These are phyloP conservation scores for Cytospora piceae DNA, from an alignment of 2,329 filamentous ascomycete genomes.

Conservation along the genomic window DNA sequence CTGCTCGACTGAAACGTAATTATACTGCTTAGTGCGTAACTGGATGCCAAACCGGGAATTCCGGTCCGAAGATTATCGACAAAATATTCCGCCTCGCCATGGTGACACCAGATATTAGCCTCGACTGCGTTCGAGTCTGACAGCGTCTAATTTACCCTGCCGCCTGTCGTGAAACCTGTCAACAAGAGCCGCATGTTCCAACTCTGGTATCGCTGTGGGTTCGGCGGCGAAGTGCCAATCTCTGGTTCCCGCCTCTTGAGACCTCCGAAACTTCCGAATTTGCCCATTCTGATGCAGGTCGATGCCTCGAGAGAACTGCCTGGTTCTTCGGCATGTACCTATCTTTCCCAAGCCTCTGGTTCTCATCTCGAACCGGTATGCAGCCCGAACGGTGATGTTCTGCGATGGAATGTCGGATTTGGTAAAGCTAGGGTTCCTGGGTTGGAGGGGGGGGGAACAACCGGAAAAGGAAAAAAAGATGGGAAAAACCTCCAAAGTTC, in stretches of 20 bases:
- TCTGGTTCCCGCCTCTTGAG: not conserved
- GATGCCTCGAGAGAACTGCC: conserved; percentile 4
- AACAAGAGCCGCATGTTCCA: conserved; percentile 7
- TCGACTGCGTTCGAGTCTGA: conserved; percentile 1
- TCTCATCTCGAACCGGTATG: conserved; percentile 7
- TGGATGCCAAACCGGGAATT: not conserved
- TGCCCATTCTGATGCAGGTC: not conserved
- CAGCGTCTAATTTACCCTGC: conserved; percentile 9
- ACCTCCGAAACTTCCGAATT: not conserved
- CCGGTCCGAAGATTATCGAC: not conserved
- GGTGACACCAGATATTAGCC: conserved; percentile 18
- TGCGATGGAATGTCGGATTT: not conserved
- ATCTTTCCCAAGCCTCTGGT: conserved; percentile 1
- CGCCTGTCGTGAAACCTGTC: conserved; percentile 24
- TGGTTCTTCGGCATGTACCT: not conserved
- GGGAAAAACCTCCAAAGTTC: not conserved
- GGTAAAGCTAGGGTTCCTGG: not conserved
- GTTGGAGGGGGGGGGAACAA: too few species aligned
- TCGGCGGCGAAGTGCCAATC: not conserved
- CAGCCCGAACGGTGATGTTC: not conserved
- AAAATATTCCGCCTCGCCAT: not conserved
- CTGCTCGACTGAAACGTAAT: not conserved
- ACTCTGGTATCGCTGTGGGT: too few species aligned
- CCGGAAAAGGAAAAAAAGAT: too few species aligned
- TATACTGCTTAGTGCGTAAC: not conserved